A percentile compares a stretch with the other conserved stretches of the same genome.
These are phyloP conservation scores for Pseudoscleropodium purum DNA, from an alignment of 225 moss, liverwort and hornwort genomes.

Conservation along the genomic window DNA sequence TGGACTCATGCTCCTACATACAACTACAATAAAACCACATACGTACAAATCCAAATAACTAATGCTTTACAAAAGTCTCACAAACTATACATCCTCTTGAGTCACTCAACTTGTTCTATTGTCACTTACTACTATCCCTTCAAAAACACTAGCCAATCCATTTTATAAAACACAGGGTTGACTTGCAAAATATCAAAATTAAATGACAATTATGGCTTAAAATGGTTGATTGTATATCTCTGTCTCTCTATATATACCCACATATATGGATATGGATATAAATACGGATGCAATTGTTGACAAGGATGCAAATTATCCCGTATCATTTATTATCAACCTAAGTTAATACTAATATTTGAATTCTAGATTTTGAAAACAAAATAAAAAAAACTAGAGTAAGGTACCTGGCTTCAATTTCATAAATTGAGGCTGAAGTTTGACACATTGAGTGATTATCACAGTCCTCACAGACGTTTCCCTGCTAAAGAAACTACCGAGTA, in stretches of 20 bases:
- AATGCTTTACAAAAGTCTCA: background rate
- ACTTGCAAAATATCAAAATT: too few species aligned
- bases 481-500: background rate
- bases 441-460: background rate
- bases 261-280: too few species aligned
- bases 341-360: background rate
- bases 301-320: background rate
- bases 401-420: background rate
- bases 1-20: background rate
- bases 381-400: background rate
- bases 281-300: background rate
- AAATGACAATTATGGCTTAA: too few species aligned
- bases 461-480: background rate
- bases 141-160: too few species aligned
- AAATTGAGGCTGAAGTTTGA: background rate
- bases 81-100: too few species aligned
- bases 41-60: background rate
- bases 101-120: too few species aligned
- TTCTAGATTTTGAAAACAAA: background rate
- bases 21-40: background rate
- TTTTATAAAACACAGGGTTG: too few species aligned
- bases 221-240: too few species aligned
- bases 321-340: background rate
- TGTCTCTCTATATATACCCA: too few species aligned
- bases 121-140: too few species aligned